Percentiles rank a stretch among this genome's conserved stretches.
These are phyloP conservation scores for Capronia americana DNA, from an alignment of 2,329 filamentous ascomycete species.

Conservation along the genomic window DNA sequence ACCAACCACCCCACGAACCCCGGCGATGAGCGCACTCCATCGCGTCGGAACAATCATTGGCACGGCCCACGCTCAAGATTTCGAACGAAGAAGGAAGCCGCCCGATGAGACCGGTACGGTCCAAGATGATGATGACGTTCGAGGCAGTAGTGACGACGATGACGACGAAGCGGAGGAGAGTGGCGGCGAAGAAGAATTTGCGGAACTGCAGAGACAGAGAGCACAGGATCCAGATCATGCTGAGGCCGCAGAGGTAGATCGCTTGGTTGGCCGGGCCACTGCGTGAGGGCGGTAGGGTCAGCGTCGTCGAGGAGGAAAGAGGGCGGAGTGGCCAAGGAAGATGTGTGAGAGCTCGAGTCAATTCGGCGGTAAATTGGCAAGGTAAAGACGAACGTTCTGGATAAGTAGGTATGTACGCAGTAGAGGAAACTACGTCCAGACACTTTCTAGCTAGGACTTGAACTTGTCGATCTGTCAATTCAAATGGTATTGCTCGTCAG, in stretches of 20 bases:
- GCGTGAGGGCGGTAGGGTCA: neutral
- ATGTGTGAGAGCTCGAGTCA: neutral
- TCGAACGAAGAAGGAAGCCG: conserved; percentile 75
- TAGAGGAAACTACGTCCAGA: neutral
- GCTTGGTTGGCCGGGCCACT: conserved; percentile 13
- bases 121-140: conserved; percentile 40
- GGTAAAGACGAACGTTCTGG: neutral
- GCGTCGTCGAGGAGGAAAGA: neutral
- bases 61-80: conserved; percentile 87
- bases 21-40: conserved; percentile 44
- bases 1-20: conserved; percentile 40
- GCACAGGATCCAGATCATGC: conserved; percentile 9
- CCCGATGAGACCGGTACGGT: conserved; percentile 46
- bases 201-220: conserved; percentile 21
- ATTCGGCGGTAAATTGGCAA: neutral
- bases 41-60: conserved; percentile 73
- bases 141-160: conserved; percentile 14
- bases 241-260: conserved; percentile 13
- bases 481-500: too few relatives aligned
- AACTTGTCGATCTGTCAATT: neutral
- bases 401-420: neutral
- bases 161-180: conserved; percentile 19
- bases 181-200: conserved; percentile 25
- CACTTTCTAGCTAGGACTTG: neutral
- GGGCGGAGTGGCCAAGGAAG: neutral